These are phyloP conservation scores for Coniferiporia weirii DNA, from an alignment of 1,284 basidiomycete species.

Conservation along the genomic window DNA sequence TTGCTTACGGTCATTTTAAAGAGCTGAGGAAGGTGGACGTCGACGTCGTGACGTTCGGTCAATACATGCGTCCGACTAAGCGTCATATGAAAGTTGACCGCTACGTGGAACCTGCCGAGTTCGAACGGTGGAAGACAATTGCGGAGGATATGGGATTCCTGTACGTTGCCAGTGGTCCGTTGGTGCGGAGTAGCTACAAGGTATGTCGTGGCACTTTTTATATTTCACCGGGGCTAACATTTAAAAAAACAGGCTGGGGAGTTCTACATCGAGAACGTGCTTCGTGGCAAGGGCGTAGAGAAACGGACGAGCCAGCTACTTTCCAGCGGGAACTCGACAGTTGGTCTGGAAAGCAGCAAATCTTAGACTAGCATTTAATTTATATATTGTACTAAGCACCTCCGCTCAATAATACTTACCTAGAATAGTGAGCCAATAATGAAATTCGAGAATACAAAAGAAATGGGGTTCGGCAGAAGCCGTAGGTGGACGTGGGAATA, in stretches of 20 bases:
- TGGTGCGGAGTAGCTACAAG: constrained; percentile 97
- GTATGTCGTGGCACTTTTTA: constrained; percentile 35
- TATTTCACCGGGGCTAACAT: constrained; percentile 7
- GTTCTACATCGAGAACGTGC: constrained; percentile 87
- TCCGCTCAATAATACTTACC: not conserved
- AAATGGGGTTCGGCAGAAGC: not conserved
- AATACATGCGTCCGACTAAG: constrained; percentile 99
- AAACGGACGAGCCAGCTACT: constrained; percentile 36
- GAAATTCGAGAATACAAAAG: not conserved
- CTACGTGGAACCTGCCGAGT: constrained; percentile 92
- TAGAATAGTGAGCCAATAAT: not conserved
- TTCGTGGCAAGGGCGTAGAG: constrained; percentile 53
- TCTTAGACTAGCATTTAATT: not conserved
- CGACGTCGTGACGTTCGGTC: constrained; percentile 98
- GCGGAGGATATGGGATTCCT: constrained; percentile 95
- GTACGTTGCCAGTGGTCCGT: constrained; percentile 94
- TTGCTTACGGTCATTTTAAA: constrained; percentile 27
- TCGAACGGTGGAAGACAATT: constrained; percentile 84
- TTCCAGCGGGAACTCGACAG: constrained; percentile 20
- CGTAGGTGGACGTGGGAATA: constrained; percentile 1
- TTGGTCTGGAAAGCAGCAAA: not conserved
- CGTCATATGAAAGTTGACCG: constrained; percentile 98
- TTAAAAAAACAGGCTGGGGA: constrained; percentile 67
- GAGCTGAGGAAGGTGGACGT: constrained; percentile 86
- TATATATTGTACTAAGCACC: no score